Conservation (phyloP, 495 filamentous ascomycete genomes). For the Achaetomiella virescens region DNA sequence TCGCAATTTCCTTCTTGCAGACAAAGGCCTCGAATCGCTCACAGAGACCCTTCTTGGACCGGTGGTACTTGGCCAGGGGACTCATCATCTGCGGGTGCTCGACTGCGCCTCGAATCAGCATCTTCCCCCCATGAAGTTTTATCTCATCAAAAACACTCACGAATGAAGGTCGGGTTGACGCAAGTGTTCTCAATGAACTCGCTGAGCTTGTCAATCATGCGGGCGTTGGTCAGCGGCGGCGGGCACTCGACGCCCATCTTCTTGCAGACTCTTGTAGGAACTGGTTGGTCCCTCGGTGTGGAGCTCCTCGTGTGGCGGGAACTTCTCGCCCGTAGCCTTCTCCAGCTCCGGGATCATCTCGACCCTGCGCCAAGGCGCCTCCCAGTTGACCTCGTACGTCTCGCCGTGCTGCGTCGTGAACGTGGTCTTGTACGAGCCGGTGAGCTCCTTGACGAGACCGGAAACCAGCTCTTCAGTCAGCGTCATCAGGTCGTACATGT, state of each 20-base stretch:
- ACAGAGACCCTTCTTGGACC: slow-evolving; percentile 50
- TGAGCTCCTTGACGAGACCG: slow-evolving; percentile 82
- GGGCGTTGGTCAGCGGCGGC: slow-evolving; percentile 85
- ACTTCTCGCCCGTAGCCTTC: slow-evolving; percentile 82
- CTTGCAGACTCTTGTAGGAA: slow-evolving; percentile 80
- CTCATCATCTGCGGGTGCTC: slow-evolving; percentile 95
- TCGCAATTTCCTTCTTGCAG: slow-evolving; percentile 93
- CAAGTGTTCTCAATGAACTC: slow-evolving; percentile 94
- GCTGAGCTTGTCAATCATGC: slow-evolving; percentile 95
- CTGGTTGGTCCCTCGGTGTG: slow-evolving; percentile 82
- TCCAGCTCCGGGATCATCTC: slow-evolving; percentile 97
- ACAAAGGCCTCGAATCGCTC: slow-evolving; percentile 60
- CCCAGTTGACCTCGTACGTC: slow-evolving; percentile 88
- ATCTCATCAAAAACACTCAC: slow-evolving; percentile 34
- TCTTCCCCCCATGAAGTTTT: neutral
- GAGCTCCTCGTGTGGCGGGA: slow-evolving; percentile 81
- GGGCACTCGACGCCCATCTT: slow-evolving; percentile 88
- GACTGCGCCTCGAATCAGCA: slow-evolving; percentile 8
- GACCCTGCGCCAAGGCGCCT: slow-evolving; percentile 83
- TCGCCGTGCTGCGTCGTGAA: slow-evolving; percentile 79
- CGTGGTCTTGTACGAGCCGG: slow-evolving; percentile 74
- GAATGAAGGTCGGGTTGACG: slow-evolving; percentile 95
- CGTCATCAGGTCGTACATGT: slow-evolving; percentile 88
- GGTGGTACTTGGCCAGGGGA: slow-evolving; percentile 92
- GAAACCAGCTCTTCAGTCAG: slow-evolving; percentile 93